Base-by-base conservation (phyloP, 176 grass and related monocot genomes). In the Melocanna baccifera region DNA sequence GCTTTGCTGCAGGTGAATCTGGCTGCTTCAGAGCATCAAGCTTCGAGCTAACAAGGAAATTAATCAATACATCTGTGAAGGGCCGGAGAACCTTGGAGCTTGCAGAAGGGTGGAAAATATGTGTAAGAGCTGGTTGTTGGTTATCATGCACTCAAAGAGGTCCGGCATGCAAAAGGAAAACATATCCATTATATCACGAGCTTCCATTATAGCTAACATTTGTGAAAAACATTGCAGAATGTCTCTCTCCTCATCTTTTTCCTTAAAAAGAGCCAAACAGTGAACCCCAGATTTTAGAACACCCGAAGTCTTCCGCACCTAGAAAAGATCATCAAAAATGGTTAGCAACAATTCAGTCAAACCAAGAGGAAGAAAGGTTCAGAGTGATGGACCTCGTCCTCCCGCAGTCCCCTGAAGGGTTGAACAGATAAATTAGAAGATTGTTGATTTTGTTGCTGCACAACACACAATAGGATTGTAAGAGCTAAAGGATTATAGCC, bases 131-230 rank as follows among this genome's bases (percentile, higher is more conserved):
- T 96, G 96, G 80, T 89, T 93, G 69, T 96, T 94, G 19, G 91
- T 94, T 91, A 90, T 93, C 89, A 99, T 93, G 86, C 91, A 99
- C 40, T 96, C 81, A 74, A 99, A 99, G 72, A 99, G 89, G 64
- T 99, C 96, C 4, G 96, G 93, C 89, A 99, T 89, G 77, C 93
- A 99, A 40, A 99, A 91, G n/a, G 96, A 99, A 41, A 99, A 96
- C 86, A 99, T 93, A 47, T 99, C 96, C 96, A 99, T 99, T 48
- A 99, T 89, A 85, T 99, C 96, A 9, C 96, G 93, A 59, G 93
- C 91, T 78, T 99, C 96, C 93, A 96, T 96, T 90, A 99, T 94
- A 87, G 89, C 88, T 69, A 99, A 47, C 86, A 96, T 96, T 79
- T 94, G 96, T 22, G 96, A 96, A 61, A 99, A 99, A 59, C 87